Evolutionary conservation across 2,329 filamentous ascomycete genomes (phyloP).

Genomic region (Stachybotrys chartarum): DNA sequence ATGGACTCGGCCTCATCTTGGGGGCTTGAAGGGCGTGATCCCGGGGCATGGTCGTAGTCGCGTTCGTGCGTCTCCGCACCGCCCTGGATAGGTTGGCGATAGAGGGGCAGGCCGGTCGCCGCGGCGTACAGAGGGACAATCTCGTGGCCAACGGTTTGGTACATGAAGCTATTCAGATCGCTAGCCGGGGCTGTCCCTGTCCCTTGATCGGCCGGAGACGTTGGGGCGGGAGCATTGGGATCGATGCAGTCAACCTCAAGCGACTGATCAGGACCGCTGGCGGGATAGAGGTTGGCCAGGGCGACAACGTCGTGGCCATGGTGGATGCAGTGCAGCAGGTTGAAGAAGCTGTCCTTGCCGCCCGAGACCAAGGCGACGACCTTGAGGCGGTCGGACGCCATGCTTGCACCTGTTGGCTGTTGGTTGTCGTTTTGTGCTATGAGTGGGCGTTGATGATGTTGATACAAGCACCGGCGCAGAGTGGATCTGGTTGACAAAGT

Average conservation of each 20-base stretch:
- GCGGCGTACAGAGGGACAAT: slow-evolving; percentile 78
- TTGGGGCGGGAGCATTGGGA: neutral
- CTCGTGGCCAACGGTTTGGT: slow-evolving; percentile 90
- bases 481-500: neutral
- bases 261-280: neutral
- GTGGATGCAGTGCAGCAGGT: slow-evolving; percentile 78
- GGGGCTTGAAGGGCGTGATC: slow-evolving; percentile 6
- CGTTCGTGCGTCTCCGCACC: slow-evolving; percentile 61
- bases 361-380: slow-evolving; percentile 93
- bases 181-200: slow-evolving; percentile 14
- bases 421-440: neutral
- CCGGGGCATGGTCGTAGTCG: slow-evolving; percentile 50
- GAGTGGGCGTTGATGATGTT: no score
- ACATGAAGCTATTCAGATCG: slow-evolving; percentile 97
- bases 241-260: slow-evolving; percentile 4
- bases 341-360: slow-evolving; percentile 95
- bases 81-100: slow-evolving; percentile 70
- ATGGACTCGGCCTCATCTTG: slow-evolving; percentile 86
- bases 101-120: slow-evolving; percentile 76
- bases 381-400: slow-evolving; percentile 47
- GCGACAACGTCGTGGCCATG: slow-evolving; percentile 83
- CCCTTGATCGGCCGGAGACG: no score
- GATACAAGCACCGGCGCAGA: no score
- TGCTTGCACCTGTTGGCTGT: slow-evolving; percentile 11
- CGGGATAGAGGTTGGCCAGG: slow-evolving; percentile 78